Percentiles rank a stretch among this genome's conserved stretches.
phyloP scores from a whole-genome alignment of 805 yeast species.

The Hanseniaspora guilliermondii region DNA sequence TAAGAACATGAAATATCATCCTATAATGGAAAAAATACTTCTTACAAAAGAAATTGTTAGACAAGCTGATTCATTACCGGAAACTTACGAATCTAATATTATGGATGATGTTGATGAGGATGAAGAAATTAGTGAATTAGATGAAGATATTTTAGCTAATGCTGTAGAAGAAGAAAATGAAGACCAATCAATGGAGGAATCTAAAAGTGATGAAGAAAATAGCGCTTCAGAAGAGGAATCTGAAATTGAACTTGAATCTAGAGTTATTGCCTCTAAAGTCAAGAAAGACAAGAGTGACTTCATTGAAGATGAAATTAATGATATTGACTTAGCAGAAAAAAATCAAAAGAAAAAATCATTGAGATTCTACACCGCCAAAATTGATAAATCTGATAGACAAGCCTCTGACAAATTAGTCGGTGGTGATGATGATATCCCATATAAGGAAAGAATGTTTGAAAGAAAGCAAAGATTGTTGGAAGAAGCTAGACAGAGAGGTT shows the following conservation, averaged over 20 bases:
- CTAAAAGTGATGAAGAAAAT: conserved; percentile 11
- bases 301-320: conserved; percentile 63
- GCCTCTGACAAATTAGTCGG: conserved; percentile 40
- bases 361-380: conserved; percentile 92
- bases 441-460: conserved; percentile 78
- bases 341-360: conserved; percentile 64
- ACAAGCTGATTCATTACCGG: conserved; percentile 52
- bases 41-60: conserved; percentile 82
- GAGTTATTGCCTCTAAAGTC: conserved; percentile 19
- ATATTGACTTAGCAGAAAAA: conserved; percentile 78
- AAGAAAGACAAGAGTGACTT: conserved; percentile 36
- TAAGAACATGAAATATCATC: conserved; percentile 65
- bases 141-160: conserved; percentile 18
- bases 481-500: conserved; percentile 79
- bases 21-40: conserved; percentile 77
- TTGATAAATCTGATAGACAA: conserved; percentile 69
- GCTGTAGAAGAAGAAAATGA: conserved; percentile 23
- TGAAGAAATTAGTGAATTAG: conserved; percentile 17
- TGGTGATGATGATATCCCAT: conserved; percentile 88
- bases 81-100: conserved; percentile 17
- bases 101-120: conserved; percentile 21
- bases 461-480: conserved; percentile 77
- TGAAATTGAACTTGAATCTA: conserved; percentile 22
- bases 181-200: conserved; percentile 18
- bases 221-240: conserved; percentile 17